phyloP scores from a whole-genome alignment of 805 yeast species.

The Limtongia smithiae region DNA sequence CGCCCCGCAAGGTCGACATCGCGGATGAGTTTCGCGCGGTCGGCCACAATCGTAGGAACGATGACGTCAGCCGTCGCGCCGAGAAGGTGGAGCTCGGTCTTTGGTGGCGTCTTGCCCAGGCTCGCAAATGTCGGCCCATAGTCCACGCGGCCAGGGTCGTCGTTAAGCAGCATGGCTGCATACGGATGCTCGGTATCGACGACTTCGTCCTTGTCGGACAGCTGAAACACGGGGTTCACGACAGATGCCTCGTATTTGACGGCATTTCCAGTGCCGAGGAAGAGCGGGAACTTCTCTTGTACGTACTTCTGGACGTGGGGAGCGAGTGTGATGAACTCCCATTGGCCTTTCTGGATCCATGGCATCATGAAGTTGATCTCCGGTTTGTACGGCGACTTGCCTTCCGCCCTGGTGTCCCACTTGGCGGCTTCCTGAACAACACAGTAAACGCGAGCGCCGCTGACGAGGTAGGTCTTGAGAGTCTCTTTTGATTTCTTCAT shows the following conservation, averaged over 20 bases:
- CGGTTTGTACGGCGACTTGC: slow-evolving; percentile 3
- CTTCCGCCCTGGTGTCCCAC: slow-evolving; percentile 9
- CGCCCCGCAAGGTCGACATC: slow-evolving; percentile 20
- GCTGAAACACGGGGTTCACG: slow-evolving; percentile 19
- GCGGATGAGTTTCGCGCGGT: slow-evolving; percentile 2
- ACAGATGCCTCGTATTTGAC: slow-evolving; percentile 9
- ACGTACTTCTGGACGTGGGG: slow-evolving; percentile 17
- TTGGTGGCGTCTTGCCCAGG: slow-evolving; percentile 8
- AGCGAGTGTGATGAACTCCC: slow-evolving; percentile 18
- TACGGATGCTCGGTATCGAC: slow-evolving; percentile 7
- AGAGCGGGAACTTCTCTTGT: slow-evolving; percentile 14
- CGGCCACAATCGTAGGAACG: slow-evolving; percentile 10
- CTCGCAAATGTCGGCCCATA: slow-evolving; percentile 17
- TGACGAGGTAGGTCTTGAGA: slow-evolving; percentile 1
- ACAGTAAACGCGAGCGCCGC: slow-evolving; percentile 15
- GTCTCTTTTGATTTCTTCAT: background rate
- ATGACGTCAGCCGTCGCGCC: slow-evolving; percentile 12
- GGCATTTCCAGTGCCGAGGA: slow-evolving; percentile 3
- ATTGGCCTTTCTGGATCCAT: slow-evolving; percentile 15
- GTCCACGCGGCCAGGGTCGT: slow-evolving; percentile 28
- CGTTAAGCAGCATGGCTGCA: slow-evolving; percentile 22
- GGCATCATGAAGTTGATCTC: slow-evolving; percentile 20
- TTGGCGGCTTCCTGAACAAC: slow-evolving; percentile 16
- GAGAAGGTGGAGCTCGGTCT: slow-evolving; percentile 10
- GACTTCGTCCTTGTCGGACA: background rate